These are phyloP conservation scores for Sordariomycetes sp. DNA, from an alignment of 2,329 filamentous ascomycete genomes.

Conservation along the genomic window DNA sequence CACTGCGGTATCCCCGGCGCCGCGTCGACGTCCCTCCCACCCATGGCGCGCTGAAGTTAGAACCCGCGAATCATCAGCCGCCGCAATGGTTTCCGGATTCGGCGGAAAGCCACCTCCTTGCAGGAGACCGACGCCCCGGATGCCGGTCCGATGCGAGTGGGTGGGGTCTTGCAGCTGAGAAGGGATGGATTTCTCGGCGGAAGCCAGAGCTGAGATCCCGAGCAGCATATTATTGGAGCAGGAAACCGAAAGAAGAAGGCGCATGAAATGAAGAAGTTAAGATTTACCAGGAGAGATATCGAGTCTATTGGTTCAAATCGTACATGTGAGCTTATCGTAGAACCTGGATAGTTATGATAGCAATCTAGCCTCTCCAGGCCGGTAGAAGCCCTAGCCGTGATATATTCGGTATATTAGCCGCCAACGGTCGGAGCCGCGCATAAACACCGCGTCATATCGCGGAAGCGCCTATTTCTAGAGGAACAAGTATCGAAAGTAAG, in stretches of 20 bases:
- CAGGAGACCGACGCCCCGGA: slow-evolving; percentile 12
- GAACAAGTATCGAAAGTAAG: too few relatives aligned
- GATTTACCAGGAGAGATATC: not conserved
- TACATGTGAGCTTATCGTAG: too few relatives aligned
- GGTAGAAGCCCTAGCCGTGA: too few relatives aligned
- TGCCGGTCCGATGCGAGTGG: slow-evolving; percentile 5
- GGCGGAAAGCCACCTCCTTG: slow-evolving; percentile 10
- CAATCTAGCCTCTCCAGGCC: too few relatives aligned
- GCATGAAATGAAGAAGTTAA: not conserved
- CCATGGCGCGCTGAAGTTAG: slow-evolving; percentile 34
- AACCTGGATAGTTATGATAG: too few relatives aligned
- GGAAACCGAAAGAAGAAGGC: not conserved
- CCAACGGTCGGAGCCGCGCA: too few relatives aligned
- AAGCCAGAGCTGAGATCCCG: not conserved
- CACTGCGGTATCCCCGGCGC: slow-evolving; percentile 42
- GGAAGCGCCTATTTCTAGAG: too few relatives aligned
- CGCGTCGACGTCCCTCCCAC: slow-evolving; percentile 42
- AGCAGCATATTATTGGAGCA: not conserved
- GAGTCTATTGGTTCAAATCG: too few relatives aligned
- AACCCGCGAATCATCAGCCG: not conserved
- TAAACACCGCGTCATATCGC: too few relatives aligned
- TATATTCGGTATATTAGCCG: too few relatives aligned
- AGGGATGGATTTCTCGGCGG: not conserved
- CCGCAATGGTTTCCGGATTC: too few relatives aligned
- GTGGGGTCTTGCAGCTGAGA: not conserved